These are phyloP conservation scores for Sporisorium iseilematis-ciliati DNA, from an alignment of 1,284 basidiomycete species.

Conservation along the genomic window DNA sequence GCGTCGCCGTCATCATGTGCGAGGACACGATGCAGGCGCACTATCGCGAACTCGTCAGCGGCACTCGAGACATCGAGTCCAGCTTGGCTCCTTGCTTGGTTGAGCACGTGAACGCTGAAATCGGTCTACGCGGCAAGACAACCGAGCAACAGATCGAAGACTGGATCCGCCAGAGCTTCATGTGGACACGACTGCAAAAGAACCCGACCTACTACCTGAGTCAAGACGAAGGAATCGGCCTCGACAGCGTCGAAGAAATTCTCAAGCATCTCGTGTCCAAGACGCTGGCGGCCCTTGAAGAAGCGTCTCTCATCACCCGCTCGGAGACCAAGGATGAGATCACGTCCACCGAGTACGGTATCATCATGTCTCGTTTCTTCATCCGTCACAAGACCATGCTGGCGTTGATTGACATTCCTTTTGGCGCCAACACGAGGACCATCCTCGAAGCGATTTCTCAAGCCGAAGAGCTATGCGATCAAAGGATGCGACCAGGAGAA, in stretches of 20 bases:
- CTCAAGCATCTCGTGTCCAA: constrained; percentile 35
- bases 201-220: constrained; percentile 54
- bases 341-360: constrained; percentile 48
- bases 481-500: constrained; percentile 69
- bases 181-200: constrained; percentile 51
- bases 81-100: constrained; percentile 47
- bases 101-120: constrained; percentile 62
- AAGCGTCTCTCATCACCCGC: constrained; percentile 30
- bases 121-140: constrained; percentile 34
- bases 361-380: constrained; percentile 61
- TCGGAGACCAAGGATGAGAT: constrained; percentile 18
- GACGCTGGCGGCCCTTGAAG: constrained; percentile 33
- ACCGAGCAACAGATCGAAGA: constrained; percentile 31
- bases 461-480: constrained; percentile 67
- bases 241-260: constrained; percentile 43
- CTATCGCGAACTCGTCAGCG: constrained; percentile 51
- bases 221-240: constrained; percentile 38
- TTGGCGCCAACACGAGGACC: constrained; percentile 12
- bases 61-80: constrained; percentile 54
- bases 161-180: constrained; percentile 50
- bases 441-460: constrained; percentile 50
- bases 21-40: constrained; percentile 50
- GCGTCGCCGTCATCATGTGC: constrained; percentile 65
- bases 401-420: constrained; percentile 36
- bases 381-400: constrained; percentile 56